Conservation (phyloP, 1,139 yeast genomes). For the Pichia sp. region DNA sequence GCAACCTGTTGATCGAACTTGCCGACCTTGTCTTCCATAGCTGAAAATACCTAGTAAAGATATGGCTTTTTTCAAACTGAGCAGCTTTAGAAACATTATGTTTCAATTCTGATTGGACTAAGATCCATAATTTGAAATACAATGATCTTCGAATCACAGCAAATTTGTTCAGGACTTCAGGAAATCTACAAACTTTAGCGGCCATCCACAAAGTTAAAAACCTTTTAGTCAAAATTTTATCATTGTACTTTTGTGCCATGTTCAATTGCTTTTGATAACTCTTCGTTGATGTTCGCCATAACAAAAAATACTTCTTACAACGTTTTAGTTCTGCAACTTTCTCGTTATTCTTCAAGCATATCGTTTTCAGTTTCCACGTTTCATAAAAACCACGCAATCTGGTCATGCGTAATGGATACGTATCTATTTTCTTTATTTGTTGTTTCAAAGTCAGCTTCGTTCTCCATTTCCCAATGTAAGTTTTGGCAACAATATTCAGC, state of each 20-base stretch:
- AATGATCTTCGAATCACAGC: not conserved
- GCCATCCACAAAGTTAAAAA: slow-evolving; percentile 9
- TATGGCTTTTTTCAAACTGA: not conserved
- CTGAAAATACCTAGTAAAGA: not conserved
- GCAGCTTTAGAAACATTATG: not conserved
- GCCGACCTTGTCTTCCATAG: slow-evolving; percentile 16
- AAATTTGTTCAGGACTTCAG: not conserved
- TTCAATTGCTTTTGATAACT: not conserved
- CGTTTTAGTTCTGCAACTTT: not conserved
- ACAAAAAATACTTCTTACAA: not conserved
- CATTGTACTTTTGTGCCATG: not conserved
- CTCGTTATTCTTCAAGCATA: not conserved
- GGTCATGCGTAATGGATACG: not conserved
- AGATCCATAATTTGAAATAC: slow-evolving; percentile 12
- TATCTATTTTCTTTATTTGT: not conserved
- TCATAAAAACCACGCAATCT: not conserved
- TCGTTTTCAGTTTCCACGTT: not conserved
- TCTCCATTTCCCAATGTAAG: slow-evolving; percentile 9
- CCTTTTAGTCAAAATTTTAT: not conserved
- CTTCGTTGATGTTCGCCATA: not conserved
- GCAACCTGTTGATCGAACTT: not conserved
- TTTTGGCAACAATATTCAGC: not conserved
- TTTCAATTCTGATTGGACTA: no score
- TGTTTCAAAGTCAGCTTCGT: not conserved
- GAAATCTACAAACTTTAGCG: slow-evolving; percentile 2